Evolutionary conservation across 1,284 basidiomycete species (phyloP).

Genomic region (Cryptococcus depauperatus): DNA sequence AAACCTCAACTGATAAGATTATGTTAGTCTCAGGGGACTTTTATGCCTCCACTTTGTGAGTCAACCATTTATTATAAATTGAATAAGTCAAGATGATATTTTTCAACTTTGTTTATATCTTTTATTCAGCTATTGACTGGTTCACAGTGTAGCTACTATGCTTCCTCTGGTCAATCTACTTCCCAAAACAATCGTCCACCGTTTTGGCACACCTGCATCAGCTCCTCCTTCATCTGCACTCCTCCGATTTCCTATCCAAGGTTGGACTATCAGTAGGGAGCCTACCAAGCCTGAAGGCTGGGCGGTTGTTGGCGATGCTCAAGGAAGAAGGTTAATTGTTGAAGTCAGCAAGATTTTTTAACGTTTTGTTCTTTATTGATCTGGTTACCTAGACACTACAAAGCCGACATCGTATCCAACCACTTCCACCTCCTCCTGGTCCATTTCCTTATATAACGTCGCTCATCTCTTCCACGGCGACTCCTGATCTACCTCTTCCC

Average conservation of each 20-base stretch:
- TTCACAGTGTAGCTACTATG: too few species aligned
- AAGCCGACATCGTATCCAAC: conserved; percentile 59
- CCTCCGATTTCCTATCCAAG: conserved; percentile 48
- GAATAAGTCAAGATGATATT: too few species aligned
- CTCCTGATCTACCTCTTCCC: background rate
- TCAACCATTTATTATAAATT: too few species aligned
- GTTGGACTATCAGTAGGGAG: conserved; percentile 53
- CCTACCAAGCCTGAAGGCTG: conserved; percentile 47
- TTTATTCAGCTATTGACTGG: too few species aligned
- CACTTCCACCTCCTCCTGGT: conserved; percentile 54
- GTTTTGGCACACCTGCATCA: conserved; percentile 25
- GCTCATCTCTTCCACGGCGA: conserved; percentile 8
- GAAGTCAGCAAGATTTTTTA: conserved; percentile 55
- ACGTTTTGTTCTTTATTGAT: too few species aligned
- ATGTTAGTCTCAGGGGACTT: too few species aligned
- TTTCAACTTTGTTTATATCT: too few species aligned
- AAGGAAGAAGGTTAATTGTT: conserved; percentile 53
- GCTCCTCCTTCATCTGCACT: conserved; percentile 19
- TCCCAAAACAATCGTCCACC: conserved; percentile 23
- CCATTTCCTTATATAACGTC: conserved; percentile 61
- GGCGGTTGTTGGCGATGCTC: conserved; percentile 57
- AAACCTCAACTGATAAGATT: too few species aligned
- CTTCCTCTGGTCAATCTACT: conserved; percentile 37
- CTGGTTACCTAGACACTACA: conserved; percentile 58
- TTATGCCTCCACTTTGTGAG: too few species aligned